These are phyloP conservation scores for Dothideomycetes sp. DNA, from an alignment of 2,329 filamentous ascomycete genomes.

Conservation along the genomic window DNA sequence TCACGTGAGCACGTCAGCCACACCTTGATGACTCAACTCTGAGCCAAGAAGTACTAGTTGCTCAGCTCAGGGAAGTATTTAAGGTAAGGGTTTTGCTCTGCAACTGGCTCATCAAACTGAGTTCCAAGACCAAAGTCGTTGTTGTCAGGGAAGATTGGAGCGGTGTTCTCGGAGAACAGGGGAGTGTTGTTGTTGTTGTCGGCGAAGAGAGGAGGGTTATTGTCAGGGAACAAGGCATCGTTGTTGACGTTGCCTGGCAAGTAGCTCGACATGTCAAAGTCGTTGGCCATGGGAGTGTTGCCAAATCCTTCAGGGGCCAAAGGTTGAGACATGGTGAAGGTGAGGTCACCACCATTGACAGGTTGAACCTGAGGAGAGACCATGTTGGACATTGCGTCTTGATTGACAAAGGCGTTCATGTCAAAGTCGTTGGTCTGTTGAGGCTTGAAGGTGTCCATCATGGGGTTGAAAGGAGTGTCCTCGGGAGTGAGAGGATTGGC, in stretches of 20 bases:
- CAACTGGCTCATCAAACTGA: constrained; percentile 8
- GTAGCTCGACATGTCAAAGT: constrained; percentile 12
- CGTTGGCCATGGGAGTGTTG: background rate
- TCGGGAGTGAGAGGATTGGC: constrained; percentile 49
- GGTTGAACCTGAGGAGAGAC: constrained; percentile 3
- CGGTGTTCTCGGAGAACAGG: background rate
- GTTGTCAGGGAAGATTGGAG: no score
- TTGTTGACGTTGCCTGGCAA: constrained; percentile 2
- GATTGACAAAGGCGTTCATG: constrained; percentile 6
- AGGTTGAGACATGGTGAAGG: constrained; percentile 5
- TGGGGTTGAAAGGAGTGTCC: constrained; percentile 26
- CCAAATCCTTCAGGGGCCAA: background rate
- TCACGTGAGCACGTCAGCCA: no score
- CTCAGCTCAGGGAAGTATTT: constrained; percentile 12
- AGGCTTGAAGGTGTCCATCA: constrained; percentile 2
- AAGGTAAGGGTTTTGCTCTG: constrained; percentile 5
- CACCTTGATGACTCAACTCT: background rate
- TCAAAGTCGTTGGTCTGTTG: background rate
- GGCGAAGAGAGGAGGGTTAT: constrained; percentile 1
- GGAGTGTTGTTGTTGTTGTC: background rate
- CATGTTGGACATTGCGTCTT: background rate
- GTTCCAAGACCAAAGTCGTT: constrained; percentile 1
- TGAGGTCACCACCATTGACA: constrained; percentile 2
- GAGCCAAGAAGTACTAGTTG: background rate
- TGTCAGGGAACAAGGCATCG: constrained; percentile 6